Conservation (phyloP, 2,329 filamentous ascomycete species). For the Cryoendolithus antarcticus region DNA sequence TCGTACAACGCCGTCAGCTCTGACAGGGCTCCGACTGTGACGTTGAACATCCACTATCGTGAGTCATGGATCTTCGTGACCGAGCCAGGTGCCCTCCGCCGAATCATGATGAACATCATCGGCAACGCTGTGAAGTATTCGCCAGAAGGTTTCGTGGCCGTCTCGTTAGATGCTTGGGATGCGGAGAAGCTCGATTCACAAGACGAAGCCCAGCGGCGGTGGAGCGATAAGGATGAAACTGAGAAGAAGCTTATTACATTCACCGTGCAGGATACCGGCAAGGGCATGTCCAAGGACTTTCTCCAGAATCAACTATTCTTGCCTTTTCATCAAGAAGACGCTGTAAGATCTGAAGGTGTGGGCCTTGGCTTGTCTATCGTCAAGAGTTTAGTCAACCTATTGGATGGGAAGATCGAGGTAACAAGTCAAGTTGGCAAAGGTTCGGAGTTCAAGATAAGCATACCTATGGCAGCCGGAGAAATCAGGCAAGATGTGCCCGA, state of each 20-base stretch:
- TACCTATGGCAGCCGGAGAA: constrained; percentile 31
- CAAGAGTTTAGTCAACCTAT: constrained; percentile 42
- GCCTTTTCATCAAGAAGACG: constrained; percentile 54
- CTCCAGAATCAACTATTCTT: constrained; percentile 49
- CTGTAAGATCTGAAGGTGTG: constrained; percentile 46
- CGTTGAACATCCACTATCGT: too few relatives aligned
- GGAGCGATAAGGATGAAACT: neutral
- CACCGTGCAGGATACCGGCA: constrained; percentile 49
- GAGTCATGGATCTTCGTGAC: constrained; percentile 32
- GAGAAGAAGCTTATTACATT: neutral
- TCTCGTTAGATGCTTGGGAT: constrained; percentile 9
- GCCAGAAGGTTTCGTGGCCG: constrained; percentile 5
- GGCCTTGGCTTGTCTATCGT: constrained; percentile 57
- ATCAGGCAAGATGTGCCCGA: too few relatives aligned
- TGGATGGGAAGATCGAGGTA: constrained; percentile 45
- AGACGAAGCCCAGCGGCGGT: constrained; percentile 10
- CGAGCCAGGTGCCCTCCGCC: constrained; percentile 32
- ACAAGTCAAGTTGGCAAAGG: constrained; percentile 15
- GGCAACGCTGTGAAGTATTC: constrained; percentile 12
- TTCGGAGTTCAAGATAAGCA: constrained; percentile 43
- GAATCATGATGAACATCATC: constrained; percentile 10
- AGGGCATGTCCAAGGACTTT: constrained; percentile 53
- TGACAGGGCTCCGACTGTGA: too few relatives aligned
- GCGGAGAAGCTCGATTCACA: constrained; percentile 7
- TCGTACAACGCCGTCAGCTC: too few relatives aligned